These are phyloP conservation scores for Mycena chlorophos DNA, from an alignment of 768 basidiomycete species.

Conservation along the genomic window DNA sequence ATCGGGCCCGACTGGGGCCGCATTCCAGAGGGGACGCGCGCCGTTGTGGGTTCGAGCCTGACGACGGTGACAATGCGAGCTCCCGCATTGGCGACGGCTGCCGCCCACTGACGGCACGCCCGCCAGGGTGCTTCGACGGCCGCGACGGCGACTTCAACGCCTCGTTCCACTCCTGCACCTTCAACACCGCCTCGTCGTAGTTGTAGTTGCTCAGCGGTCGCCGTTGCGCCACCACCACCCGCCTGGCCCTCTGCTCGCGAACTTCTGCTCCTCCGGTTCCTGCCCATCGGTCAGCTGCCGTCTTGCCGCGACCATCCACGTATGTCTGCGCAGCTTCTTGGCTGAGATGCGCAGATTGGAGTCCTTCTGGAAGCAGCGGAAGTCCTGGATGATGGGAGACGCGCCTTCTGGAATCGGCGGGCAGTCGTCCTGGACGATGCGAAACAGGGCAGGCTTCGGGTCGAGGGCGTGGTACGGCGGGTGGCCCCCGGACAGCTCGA, in stretches of 20 bases:
- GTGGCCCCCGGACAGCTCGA: conserved; percentile 87
- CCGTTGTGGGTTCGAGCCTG: conserved; percentile 11
- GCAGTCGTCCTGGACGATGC: conserved; percentile 97
- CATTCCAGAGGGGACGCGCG: conserved; percentile 36
- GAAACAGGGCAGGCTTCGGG: conserved; percentile 97
- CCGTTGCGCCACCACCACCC: conserved; percentile 31
- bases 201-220: conserved; percentile 74
- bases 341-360: conserved; percentile 92
- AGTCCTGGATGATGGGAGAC: conserved; percentile 93
- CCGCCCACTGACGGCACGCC: conserved; percentile 41
- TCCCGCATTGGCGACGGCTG: conserved; percentile 47
- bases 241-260: conserved; percentile 33
- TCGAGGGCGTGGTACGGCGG: conserved; percentile 95
- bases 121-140: conserved; percentile 65
- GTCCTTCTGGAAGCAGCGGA: conserved; percentile 99
- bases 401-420: conserved; percentile 96
- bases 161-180: conserved; percentile 99
- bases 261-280: conserved; percentile 31
- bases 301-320: conserved; percentile 91
- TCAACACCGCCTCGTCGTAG: conserved; percentile 90
- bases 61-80: conserved; percentile 15
- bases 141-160: conserved; percentile 85
- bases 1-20: conserved; percentile 36
- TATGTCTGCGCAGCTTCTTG: conserved; percentile 87
- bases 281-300: conserved; percentile 62